Percentiles rank a stretch among this genome's conserved stretches.
phyloP scores from a whole-genome alignment of 495 filamentous ascomycete genomes.

The Trichocladium uniseriatum region DNA sequence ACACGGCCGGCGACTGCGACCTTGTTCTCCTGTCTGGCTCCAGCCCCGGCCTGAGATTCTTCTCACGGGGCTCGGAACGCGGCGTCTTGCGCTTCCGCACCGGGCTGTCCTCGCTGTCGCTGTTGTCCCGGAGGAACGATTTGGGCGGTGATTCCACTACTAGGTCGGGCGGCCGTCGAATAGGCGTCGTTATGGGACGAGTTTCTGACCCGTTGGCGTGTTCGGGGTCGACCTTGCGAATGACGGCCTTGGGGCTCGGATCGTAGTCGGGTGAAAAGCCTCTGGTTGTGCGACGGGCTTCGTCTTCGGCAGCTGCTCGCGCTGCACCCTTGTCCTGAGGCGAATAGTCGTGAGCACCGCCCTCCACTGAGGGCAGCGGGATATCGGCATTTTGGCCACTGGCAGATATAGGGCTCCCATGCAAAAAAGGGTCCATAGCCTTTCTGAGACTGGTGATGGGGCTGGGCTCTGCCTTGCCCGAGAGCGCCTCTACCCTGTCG shows the following conservation, averaged over 20 bases:
- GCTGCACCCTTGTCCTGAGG: neutral
- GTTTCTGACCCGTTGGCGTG: neutral
- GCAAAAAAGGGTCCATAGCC: constrained; percentile 83
- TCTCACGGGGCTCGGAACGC: constrained; percentile 8
- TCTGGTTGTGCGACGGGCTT: constrained; percentile 23
- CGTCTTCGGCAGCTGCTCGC: constrained; percentile 14
- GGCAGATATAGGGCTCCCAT: constrained; percentile 22
- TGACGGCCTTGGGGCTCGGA: constrained; percentile 49
- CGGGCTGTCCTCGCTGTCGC: constrained; percentile 31
- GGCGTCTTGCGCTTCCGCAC: constrained; percentile 13
- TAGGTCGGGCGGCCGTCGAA: constrained; percentile 8
- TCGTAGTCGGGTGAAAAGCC: constrained; percentile 60
- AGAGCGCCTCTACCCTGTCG: constrained; percentile 22
- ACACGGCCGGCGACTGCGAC: constrained; percentile 25
- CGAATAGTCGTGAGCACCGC: neutral
- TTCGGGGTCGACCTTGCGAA: constrained; percentile 42
- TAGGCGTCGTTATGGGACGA: constrained; percentile 13
- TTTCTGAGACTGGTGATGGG: constrained; percentile 81
- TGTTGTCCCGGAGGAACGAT: constrained; percentile 32
- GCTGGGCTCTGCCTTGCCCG: constrained; percentile 39
- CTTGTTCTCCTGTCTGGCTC: constrained; percentile 13
- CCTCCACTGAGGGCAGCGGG: constrained; percentile 10
- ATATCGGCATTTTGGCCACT: constrained; percentile 13
- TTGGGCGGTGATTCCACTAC: constrained; percentile 19
- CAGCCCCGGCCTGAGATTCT: constrained; percentile 14